Base-by-base conservation (phyloP, 2,329 filamentous ascomycete species). In the Cytospora piceae region DNA sequence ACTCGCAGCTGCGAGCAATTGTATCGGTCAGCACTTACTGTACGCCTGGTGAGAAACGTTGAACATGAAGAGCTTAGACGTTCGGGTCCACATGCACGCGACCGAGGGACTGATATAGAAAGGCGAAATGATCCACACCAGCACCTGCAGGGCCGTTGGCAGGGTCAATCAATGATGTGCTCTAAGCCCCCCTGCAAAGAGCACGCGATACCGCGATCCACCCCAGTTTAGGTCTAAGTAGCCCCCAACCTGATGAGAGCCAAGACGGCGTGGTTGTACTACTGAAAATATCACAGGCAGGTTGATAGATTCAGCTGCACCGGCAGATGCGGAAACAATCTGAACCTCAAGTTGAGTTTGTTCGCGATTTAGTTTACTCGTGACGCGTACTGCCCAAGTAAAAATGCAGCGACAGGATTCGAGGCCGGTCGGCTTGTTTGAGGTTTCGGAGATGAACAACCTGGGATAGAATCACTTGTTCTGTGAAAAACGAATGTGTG, bases 81-180 rank as follows among this genome's bases (percentile, higher is more conserved):
- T 0, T 12, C 46, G 17, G 46, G 8, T 24, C 46, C 46, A 49
- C 42, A 15, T 46, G 42, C 42, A 46, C 20, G 20, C 42, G 20
- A 46, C 4, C n/a, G 17, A 24, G 12, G n/a, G n/a, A 1, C 24
- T 49, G 46, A 49, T 49, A 49, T 49, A 49, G 46, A 24, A 24
- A 49, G 4, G 46, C 12, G n/a, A 49, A 3, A 24, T 22, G 46
- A 49, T 24, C n/a, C 6, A 49, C 46, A 49, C 46, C 27, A 29
- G 27, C 27, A 29, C 27, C 27, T 29, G 27, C 27, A 29, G 27
- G 3, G n/a, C n/a, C n/a, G 46, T 24, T 49, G 20, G 46, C 17
- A 24, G 46, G n/a, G n/a, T 49, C 46, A 49, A 49, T 49, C 46
- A 49, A 24, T 49, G 46, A 49, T 49, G 46, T 49, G 46, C 46